These are phyloP conservation scores for Wickerhamomyces bovis DNA, from an alignment of 805 yeast genomes.

Conservation along the genomic window DNA sequence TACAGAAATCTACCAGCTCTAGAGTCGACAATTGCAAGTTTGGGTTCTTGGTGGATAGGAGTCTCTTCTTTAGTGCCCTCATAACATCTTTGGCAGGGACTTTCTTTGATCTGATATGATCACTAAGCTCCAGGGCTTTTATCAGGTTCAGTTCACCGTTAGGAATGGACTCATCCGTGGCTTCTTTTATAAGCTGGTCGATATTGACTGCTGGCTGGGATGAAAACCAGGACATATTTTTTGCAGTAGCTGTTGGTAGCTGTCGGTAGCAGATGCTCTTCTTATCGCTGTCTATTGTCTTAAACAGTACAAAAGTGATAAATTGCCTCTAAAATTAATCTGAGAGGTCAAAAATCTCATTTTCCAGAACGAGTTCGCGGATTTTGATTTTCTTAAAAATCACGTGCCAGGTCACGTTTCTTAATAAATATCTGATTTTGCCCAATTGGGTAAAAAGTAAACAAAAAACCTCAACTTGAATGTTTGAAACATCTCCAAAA, in stretches of 20 bases:
- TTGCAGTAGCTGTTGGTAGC: no score
- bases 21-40: constrained; percentile 72
- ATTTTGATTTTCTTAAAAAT: neutral
- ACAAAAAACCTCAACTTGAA: constrained; percentile 9
- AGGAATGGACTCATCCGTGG: constrained; percentile 88
- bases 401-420: neutral
- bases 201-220: constrained; percentile 8
- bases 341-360: neutral
- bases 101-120: constrained; percentile 74
- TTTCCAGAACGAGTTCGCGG: neutral
- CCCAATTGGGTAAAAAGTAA: constrained; percentile 21
- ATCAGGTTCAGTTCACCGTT: constrained; percentile 80
- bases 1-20: constrained; percentile 76
- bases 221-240: constrained; percentile 26
- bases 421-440: neutral
- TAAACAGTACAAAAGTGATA: no score
- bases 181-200: constrained; percentile 62
- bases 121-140: constrained; percentile 79
- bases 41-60: constrained; percentile 63
- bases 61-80: constrained; percentile 73
- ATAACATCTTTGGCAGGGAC: constrained; percentile 77
- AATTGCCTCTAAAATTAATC: neutral
- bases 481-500: neutral
- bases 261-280: no score
- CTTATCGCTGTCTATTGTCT: neutral